A percentile compares a stretch with the other conserved stretches of the same genome.
These are phyloP conservation scores for Chenopodium suecicum DNA, from an alignment of 148 eudicot genomes.

Conservation along the genomic window DNA sequence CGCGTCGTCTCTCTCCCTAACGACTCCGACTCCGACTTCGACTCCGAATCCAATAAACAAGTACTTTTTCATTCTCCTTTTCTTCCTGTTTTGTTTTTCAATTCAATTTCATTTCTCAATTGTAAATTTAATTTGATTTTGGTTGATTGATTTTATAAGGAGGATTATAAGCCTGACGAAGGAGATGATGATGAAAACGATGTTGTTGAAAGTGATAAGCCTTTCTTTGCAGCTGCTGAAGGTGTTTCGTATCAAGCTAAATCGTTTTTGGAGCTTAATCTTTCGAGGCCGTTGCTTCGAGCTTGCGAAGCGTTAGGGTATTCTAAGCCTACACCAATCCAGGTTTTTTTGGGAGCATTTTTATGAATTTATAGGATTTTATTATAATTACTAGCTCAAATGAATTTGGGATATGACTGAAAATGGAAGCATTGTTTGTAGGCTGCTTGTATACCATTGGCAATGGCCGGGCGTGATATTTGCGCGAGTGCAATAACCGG, in stretches of 20 bases:
- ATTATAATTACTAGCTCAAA: no score
- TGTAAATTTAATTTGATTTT: constrained; percentile 30
- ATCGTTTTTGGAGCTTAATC: constrained; percentile 75
- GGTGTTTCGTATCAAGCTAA: constrained; percentile 72
- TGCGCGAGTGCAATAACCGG: constrained; percentile 97
- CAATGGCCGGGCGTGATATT: constrained; percentile 85
- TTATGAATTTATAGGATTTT: not conserved
- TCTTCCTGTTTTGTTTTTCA: no score
- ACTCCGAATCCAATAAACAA: constrained; percentile 40
- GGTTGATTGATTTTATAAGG: constrained; percentile 22
- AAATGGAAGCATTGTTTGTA: constrained; percentile 28
- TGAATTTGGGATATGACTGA: not conserved
- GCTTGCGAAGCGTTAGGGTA: constrained; percentile 87
- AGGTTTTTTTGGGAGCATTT: constrained; percentile 40
- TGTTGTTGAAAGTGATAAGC: constrained; percentile 31
- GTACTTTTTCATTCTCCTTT: constrained; percentile 20
- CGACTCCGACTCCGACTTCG: constrained; percentile 15
- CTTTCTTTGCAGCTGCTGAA: constrained; percentile 62
- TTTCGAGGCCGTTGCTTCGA: constrained; percentile 86
- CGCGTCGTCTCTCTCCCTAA: constrained; percentile 21
- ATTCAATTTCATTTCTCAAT: not conserved
- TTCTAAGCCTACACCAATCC: constrained; percentile 88
- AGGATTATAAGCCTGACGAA: constrained; percentile 46
- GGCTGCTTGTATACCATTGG: constrained; percentile 95
- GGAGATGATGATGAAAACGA: constrained; percentile 57